Evolutionary conservation across 345 rosid species (phyloP).

Genomic region (Mangifera indica): DNA sequence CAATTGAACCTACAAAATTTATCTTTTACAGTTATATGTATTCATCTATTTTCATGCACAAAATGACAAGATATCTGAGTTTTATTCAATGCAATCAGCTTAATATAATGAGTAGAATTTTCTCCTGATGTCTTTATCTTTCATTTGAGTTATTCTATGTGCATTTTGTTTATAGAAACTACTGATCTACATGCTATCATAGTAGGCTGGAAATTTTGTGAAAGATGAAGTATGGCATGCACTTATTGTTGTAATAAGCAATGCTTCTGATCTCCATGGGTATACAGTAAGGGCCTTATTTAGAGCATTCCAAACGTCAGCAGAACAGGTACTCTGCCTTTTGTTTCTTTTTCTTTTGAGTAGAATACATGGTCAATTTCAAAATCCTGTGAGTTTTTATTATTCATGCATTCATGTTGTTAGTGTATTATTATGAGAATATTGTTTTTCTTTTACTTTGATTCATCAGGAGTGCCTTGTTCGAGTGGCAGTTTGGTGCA

Average conservation of each 20-base stretch:
- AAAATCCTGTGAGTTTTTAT: constrained; percentile 26
- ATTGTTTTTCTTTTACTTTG: constrained; percentile 27
- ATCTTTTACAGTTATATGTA: constrained; percentile 1
- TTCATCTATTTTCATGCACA: neutral
- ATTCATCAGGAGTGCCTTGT: constrained; percentile 81
- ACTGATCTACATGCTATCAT: constrained; percentile 38
- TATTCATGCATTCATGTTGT: constrained; percentile 18
- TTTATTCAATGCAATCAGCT: neutral
- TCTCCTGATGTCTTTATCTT: neutral
- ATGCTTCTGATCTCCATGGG: constrained; percentile 95
- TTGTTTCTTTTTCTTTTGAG: neutral
- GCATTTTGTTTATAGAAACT: constrained; percentile 24
- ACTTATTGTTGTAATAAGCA: constrained; percentile 89
- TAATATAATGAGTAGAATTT: neutral
- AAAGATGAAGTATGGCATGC: constrained; percentile 99
- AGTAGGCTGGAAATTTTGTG: constrained; percentile 97
- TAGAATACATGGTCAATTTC: constrained; percentile 18
- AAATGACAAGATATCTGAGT: neutral
- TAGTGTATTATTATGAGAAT: constrained; percentile 11
- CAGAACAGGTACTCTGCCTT: constrained; percentile 66
- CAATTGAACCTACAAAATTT: neutral
- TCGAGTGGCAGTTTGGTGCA: constrained; percentile 97
- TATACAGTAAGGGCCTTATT: constrained; percentile 85
- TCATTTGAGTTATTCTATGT: constrained; percentile 7
- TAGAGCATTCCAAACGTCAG: constrained; percentile 67